These are phyloP conservation scores for Ceratocystiopsis sp. DNA, from an alignment of 2,329 filamentous ascomycete species.

Conservation along the genomic window DNA sequence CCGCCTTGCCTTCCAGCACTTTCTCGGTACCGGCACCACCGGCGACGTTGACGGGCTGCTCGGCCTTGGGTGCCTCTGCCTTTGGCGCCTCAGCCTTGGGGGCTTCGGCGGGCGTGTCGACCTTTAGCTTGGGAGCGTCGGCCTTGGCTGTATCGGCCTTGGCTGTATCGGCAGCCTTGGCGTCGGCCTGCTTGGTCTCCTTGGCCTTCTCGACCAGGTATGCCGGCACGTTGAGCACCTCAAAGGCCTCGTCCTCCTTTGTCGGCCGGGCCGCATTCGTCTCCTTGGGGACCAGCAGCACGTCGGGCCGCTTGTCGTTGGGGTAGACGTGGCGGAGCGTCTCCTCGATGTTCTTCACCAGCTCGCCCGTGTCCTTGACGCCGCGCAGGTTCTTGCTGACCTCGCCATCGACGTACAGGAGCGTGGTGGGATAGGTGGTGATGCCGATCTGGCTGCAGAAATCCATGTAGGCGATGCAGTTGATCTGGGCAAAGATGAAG, in stretches of 20 bases:
- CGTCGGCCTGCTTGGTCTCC: background rate
- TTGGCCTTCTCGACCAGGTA: background rate
- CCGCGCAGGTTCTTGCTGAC: constrained; percentile 46
- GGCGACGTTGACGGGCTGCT: background rate
- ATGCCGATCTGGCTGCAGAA: constrained; percentile 55
- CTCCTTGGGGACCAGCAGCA: constrained; percentile 51
- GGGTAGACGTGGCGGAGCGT: constrained; percentile 41
- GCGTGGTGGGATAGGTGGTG: constrained; percentile 55
- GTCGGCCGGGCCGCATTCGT: constrained; percentile 33
- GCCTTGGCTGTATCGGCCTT: background rate
- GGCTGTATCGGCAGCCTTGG: background rate
- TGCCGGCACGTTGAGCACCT: constrained; percentile 4
- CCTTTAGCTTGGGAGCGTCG: constrained; percentile 10
- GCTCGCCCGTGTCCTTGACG: constrained; percentile 43
- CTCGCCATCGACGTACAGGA: constrained; percentile 66
- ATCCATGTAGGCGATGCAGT: constrained; percentile 73
- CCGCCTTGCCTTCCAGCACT: too few relatives aligned
- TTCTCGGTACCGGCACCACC: too few relatives aligned
- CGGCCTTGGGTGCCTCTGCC: background rate
- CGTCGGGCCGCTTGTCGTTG: constrained; percentile 51
- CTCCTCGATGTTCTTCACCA: constrained; percentile 29
- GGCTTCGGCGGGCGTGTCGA: too few relatives aligned
- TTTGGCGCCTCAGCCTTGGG: constrained; percentile 1
- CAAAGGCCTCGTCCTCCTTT: constrained; percentile 15
- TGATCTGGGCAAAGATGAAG: constrained; percentile 71